Evolutionary conservation across 2,329 filamentous ascomycete species (phyloP).

Genomic region (Corynespora cassiicola): DNA sequence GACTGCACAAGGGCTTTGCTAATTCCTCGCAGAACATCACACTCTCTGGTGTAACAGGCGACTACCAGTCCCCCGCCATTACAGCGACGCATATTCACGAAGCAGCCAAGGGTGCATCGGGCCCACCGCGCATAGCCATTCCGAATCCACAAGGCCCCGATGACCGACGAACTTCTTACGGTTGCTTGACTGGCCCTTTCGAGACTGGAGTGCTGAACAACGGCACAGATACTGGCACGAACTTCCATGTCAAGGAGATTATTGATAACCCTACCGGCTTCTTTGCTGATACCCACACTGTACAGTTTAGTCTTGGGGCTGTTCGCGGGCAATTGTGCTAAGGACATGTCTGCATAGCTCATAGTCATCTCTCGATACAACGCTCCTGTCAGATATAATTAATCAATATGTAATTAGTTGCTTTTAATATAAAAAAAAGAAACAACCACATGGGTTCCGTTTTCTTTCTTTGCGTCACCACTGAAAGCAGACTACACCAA

Average conservation of each 20-base stretch:
- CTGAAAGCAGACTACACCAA: no score
- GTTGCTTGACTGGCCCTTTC: conserved; percentile 38
- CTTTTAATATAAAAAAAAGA: no score
- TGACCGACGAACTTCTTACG: conserved; percentile 30
- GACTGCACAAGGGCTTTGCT: not conserved
- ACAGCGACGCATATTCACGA: conserved; percentile 65
- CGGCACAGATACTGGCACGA: conserved; percentile 53
- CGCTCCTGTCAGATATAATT: no score
- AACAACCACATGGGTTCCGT: no score
- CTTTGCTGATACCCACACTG: conserved; percentile 62
- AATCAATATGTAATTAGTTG: no score
- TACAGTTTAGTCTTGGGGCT: conserved; percentile 57
- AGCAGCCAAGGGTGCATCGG: conserved; percentile 52
- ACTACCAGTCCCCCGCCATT: conserved; percentile 58
- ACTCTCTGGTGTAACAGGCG: conserved; percentile 56
- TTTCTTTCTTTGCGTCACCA: no score
- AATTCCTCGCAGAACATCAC: conserved; percentile 53
- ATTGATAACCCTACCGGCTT: conserved; percentile 58
- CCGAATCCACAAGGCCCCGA: conserved; percentile 45
- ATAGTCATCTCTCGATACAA: no score
- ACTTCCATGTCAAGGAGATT: conserved; percentile 59
- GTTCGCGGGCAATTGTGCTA: conserved; percentile 60
- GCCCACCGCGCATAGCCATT: conserved; percentile 57
- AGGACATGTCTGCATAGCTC: no score
- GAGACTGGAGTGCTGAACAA: conserved; percentile 42